A percentile compares a stretch with the other conserved stretches of the same genome.
These are phyloP conservation scores for Phalaenopsis hybrid DNA, from an alignment of 116 monocot genomes.

Conservation along the genomic window DNA sequence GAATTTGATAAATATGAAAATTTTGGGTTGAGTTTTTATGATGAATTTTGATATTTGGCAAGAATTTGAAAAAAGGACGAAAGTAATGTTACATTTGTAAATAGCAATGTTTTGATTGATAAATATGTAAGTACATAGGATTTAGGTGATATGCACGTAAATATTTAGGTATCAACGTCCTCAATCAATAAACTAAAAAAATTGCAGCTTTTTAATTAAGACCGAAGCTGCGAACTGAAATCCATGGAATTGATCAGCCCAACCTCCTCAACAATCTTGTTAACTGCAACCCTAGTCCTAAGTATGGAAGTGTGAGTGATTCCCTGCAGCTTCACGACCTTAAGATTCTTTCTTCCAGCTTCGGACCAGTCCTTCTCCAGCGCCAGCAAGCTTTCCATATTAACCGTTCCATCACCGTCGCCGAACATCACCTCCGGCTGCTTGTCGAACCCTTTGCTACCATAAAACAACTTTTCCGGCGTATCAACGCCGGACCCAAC, in stretches of 20 bases:
- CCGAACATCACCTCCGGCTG: conserved; percentile 69
- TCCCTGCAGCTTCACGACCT: conserved; percentile 28
- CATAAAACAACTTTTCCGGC: conserved; percentile 54
- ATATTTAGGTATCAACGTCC: too few relatives aligned
- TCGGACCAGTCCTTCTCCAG: conserved; percentile 42
- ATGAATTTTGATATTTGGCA: too few relatives aligned
- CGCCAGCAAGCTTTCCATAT: conserved; percentile 58
- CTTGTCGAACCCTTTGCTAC: conserved; percentile 51
- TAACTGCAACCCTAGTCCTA: conserved; percentile 35
- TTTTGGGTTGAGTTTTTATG: too few relatives aligned
- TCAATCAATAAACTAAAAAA: too few relatives aligned
- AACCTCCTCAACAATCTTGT: conserved; percentile 33
- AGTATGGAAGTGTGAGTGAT: conserved; percentile 51
- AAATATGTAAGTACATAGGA: too few relatives aligned
- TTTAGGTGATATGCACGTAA: too few relatives aligned
- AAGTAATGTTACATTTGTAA: too few relatives aligned
- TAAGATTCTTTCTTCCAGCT: conserved; percentile 8
- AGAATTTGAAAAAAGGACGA: too few relatives aligned
- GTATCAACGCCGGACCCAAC: conserved; percentile 64
- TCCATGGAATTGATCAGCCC: conserved; percentile 20
- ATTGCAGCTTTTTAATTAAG: too few relatives aligned
- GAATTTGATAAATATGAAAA: too few relatives aligned
- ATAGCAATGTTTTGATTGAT: too few relatives aligned
- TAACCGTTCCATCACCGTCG: conserved; percentile 91
- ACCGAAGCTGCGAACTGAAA: too few relatives aligned